Base-by-base conservation (phyloP, 257 asterid genomes). In the Gynochthodes officinalis region DNA sequence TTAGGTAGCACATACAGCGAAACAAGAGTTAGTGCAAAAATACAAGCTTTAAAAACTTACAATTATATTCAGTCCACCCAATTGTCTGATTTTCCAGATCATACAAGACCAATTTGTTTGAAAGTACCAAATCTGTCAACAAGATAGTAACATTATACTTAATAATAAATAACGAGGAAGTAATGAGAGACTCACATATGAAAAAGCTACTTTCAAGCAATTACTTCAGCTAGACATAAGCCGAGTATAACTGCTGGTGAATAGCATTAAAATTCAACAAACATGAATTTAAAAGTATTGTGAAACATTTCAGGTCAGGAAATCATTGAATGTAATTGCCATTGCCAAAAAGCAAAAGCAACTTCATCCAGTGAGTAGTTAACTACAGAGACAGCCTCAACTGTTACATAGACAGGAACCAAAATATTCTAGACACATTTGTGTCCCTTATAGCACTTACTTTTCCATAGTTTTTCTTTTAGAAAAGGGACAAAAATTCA, bases 1-100 rank as follows among this genome's bases (percentile, higher is more conserved):
- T 16, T 48, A 1, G 35, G 54, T 15, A 19, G 25, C 39, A 30
- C 61, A 72, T 10, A 8, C 23, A 44, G 65, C n/a, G 16, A 50
- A 62, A 4, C 37, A 73, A 62, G 71, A 35, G 14, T 21, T 39
- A 53, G 13, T 50, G 61, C 14, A 21, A 7, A 52, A 40, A 71
- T 27, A 27, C n/a, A 77, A 43, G 57, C 43, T 13, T 19, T 43
- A 35, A 40, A 15, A 39, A 83, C 98, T 92, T 86, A 95, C 99
- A 95, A 88, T 95, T 95, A 80, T 95, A 95, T 67, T 90, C 98
- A 0, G 98, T 92, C 99, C 99, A 95, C 76, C 99, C 99, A 82
- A 95, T 92, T 44, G 93, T 77, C 83, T 92, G 97, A 70, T 86
- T 92, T 82, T 90, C 98, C 64, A 95, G 97, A 79, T 95, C 98